Conservation (phyloP, 2,329 filamentous ascomycete species). For the Myrmaecium sp. region DNA sequence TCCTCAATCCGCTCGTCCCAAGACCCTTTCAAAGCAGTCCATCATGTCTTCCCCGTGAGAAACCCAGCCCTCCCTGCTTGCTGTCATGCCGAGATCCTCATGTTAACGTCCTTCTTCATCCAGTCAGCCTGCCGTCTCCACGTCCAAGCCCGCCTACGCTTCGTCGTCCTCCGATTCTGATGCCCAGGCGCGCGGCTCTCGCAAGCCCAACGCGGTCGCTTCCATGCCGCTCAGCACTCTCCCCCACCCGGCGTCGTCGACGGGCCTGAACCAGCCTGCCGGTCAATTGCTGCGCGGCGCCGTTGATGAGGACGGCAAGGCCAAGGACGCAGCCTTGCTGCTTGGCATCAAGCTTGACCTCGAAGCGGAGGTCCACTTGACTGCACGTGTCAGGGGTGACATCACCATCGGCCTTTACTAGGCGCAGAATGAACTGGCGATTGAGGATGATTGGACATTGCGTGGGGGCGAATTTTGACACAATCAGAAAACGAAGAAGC, state of each 20-base stretch:
- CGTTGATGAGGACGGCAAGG: slow-evolving; percentile 38
- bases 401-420: slow-evolving; percentile 43
- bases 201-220: slow-evolving; percentile 14
- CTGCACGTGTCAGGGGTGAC: slow-evolving; percentile 42
- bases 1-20: no score
- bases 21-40: no score
- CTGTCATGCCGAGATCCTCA: no score
- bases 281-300: slow-evolving; percentile 40
- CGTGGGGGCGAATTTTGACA: no score
- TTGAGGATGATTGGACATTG: no score
- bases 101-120: neutral
- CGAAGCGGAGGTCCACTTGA: slow-evolving; percentile 45
- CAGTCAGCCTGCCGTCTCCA: no score
- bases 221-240: slow-evolving; percentile 6
- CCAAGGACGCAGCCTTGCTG: slow-evolving; percentile 40
- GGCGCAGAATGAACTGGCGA: slow-evolving; percentile 5
- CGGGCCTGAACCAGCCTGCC: slow-evolving; percentile 22
- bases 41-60: no score
- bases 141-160: no score
- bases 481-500: no score
- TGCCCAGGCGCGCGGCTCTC: slow-evolving; percentile 22
- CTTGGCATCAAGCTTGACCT: slow-evolving; percentile 47
- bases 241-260: slow-evolving; percentile 19
- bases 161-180: slow-evolving; percentile 23
- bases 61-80: no score